These are phyloP conservation scores for Chloranthus sessilifolius DNA, from an alignment of 164 flowering plant genomes.

Conservation along the genomic window DNA sequence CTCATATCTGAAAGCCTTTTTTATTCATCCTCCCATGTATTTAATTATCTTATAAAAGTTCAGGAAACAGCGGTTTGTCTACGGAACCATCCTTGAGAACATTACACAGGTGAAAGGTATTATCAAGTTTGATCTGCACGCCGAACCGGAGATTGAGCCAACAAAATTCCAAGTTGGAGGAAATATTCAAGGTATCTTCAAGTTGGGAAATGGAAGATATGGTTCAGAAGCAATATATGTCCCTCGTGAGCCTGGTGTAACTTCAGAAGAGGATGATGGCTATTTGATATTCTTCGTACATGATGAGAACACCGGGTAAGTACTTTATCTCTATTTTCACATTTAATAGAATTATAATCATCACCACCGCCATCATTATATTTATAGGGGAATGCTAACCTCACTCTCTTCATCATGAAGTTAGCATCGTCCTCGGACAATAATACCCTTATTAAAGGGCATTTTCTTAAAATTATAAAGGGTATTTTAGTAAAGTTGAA, in stretches of 20 bases:
- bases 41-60: constrained; percentile 10
- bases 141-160: constrained; percentile 66
- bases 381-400: not conserved
- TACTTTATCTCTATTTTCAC: constrained; percentile 8
- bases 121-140: constrained; percentile 84
- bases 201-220: constrained; percentile 76
- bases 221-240: constrained; percentile 97
- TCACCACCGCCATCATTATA: not conserved
- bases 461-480: too few relatives aligned
- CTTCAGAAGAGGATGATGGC: constrained; percentile 94
- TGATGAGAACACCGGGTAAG: constrained; percentile 85
- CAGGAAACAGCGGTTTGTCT: constrained; percentile 89
- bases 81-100: constrained; percentile 69
- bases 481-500: too few relatives aligned
- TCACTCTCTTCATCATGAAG: too few relatives aligned
- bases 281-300: constrained; percentile 85
- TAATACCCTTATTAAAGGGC: too few relatives aligned
- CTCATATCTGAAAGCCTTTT: too few relatives aligned
- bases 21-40: not conserved
- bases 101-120: constrained; percentile 77
- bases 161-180: constrained; percentile 83
- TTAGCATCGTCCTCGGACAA: too few relatives aligned
- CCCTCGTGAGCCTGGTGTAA: constrained; percentile 62
- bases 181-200: constrained; percentile 73
- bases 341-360: not conserved